Evolutionary conservation across 2,329 filamentous ascomycete species (phyloP), one percentile per base, ranked within the genome.

Genomic region (Beauveria asiatica): DNA sequence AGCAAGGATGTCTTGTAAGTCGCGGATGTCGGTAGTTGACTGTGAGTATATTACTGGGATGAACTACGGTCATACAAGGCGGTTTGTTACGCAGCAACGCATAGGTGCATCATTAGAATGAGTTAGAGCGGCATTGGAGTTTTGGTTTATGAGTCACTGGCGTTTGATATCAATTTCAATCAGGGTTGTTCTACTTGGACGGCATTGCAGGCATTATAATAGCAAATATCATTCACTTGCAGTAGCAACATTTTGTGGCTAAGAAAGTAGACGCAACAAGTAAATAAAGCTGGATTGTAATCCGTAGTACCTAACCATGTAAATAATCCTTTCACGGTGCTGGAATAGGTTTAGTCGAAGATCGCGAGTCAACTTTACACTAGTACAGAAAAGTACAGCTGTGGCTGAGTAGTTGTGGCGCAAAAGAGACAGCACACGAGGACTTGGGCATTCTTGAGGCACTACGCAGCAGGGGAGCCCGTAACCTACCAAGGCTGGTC

Each of bases 1-100:
- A 77, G 79, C 64, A 74, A 73, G 65, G 78, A 79, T 25, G 73
- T 77, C 73, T 68, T 73, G 60, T 80, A 67, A 70, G 48, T 39
- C 46, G 55, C 8, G 30, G 21, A 30, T 45, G 2, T 44, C 19
- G 21, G 27, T 9, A 6, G 9, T 19, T 19, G 45, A 23, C 30
- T n/a, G 5, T 25, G 17, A 17, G 16, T 17, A 9, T 23, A 13
- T 21, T 8, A n/a, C 7, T 48, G 44, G 13, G n/a, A 41, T 10
- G 5, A 19, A 16, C 2, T 19, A 11, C 10, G 6, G 30, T 27
- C 17, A 49, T 25, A 5, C 19, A 25, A 8, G 9, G 17, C 17
- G 39, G 23, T 52, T 48, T 45, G 13, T 37, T 60, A 51, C 53
- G 19, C 6, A 48, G 49, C 50, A 21, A 60, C 16, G 57, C 57